These are phyloP conservation scores for Zygoascus bituminiphila DNA, from an alignment of 805 yeast species.

Conservation along the genomic window DNA sequence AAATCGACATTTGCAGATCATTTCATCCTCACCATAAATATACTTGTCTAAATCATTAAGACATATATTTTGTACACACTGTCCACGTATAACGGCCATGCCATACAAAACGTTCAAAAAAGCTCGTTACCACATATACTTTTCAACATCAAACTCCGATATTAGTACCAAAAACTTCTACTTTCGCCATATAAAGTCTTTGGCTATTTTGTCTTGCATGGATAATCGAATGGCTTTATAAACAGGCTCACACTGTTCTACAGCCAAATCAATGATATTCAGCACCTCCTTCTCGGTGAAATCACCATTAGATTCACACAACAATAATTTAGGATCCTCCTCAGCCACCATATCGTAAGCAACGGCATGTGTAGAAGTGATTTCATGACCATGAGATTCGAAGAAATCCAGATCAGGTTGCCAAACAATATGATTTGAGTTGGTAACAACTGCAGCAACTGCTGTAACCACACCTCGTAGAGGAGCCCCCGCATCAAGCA, in stretches of 20 bases:
- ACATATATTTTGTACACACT: no score
- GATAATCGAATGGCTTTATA: slow-evolving; percentile 41
- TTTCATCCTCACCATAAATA: no score
- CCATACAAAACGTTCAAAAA: no score
- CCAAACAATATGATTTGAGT: slow-evolving; percentile 22
- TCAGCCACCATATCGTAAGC: slow-evolving; percentile 50
- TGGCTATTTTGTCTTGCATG: slow-evolving; percentile 40
- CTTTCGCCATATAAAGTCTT: slow-evolving; percentile 55
- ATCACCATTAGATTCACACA: slow-evolving; percentile 64
- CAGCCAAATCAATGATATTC: slow-evolving; percentile 44
- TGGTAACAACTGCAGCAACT: slow-evolving; percentile 37
- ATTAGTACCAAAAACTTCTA: no score
- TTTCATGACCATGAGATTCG: slow-evolving; percentile 33
- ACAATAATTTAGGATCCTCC: slow-evolving; percentile 46
- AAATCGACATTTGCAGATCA: no score
- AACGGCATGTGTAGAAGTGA: slow-evolving; percentile 56
- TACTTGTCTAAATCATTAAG: neutral
- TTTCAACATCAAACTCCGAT: neutral
- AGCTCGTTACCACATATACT: neutral
- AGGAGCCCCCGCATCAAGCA: slow-evolving; percentile 73
- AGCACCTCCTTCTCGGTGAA: slow-evolving; percentile 53
- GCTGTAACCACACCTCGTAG: slow-evolving; percentile 56
- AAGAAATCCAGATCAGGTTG: slow-evolving; percentile 35
- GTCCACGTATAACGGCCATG: no score
- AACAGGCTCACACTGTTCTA: slow-evolving; percentile 37